Percentiles rank a stretch among this genome's conserved stretches.
Evolutionary conservation across 2,329 filamentous ascomycete species (phyloP).

Genomic region (Fusarium sambucinum): DNA sequence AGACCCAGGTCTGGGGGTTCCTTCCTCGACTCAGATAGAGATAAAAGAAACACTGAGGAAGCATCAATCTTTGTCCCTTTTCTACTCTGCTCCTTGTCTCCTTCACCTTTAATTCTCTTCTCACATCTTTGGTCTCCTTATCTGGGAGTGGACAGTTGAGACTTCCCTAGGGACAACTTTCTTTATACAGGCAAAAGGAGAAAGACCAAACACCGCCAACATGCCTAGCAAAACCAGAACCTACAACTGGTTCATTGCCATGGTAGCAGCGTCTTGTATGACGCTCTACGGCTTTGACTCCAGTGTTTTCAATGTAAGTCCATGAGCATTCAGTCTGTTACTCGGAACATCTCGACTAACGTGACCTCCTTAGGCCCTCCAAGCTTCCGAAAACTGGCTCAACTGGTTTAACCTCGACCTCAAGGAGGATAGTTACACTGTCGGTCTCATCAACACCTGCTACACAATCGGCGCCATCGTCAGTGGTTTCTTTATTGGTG

Average conservation of each 20-base stretch:
- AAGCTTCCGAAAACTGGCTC: conserved; percentile 75
- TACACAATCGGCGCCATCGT: conserved; percentile 79
- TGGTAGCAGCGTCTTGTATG: conserved; percentile 80
- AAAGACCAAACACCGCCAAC: conserved; percentile 42
- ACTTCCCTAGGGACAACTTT: neutral
- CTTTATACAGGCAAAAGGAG: neutral
- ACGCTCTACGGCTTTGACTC: conserved; percentile 81
- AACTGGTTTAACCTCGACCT: conserved; percentile 68
- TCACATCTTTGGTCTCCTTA: neutral
- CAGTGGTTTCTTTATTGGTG: conserved; percentile 76
- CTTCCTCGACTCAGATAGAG: conserved; percentile 22
- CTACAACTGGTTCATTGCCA: conserved; percentile 67
- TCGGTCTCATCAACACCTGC: conserved; percentile 71
- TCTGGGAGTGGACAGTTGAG: conserved; percentile 1
- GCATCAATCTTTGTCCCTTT: conserved; percentile 12
- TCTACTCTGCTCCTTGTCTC: conserved; percentile 13
- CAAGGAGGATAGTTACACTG: conserved; percentile 58
- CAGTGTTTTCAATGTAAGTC: conserved; percentile 73
- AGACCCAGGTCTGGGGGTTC: conserved; percentile 15
- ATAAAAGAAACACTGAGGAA: conserved; percentile 40
- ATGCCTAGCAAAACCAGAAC: conserved; percentile 53
- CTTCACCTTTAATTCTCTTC: conserved; percentile 10
- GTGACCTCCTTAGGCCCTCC: conserved; percentile 59
- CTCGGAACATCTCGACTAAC: conserved; percentile 9
- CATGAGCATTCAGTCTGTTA: neutral